phyloP scores from a whole-genome alignment of 371 early-diverging fungal genomes.

The Syncephalis fuscata region DNA sequence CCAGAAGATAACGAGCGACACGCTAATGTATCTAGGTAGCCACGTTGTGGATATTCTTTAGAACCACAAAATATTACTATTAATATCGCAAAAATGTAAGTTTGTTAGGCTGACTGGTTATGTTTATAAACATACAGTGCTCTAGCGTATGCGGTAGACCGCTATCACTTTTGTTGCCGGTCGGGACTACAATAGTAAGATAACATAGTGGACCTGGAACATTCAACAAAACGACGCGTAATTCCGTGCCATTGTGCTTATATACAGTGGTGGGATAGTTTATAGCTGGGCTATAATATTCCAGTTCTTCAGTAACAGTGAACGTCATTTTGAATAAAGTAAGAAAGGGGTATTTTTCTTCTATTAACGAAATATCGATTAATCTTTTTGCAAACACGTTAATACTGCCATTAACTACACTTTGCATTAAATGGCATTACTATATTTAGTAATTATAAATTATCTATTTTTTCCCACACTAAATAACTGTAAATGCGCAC shows the following conservation, averaged over 20 bases:
- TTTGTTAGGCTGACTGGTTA: constrained; percentile 1
- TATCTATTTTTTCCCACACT: no score
- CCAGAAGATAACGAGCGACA: constrained; percentile 47
- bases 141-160: constrained; percentile 71
- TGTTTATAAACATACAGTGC: constrained; percentile 16
- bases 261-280: not conserved
- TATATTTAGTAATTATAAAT: no score
- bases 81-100: not conserved
- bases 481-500: no score
- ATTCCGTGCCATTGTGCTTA: not conserved
- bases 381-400: no score
- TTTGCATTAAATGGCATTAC: no score
- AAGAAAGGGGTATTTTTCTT: no score
- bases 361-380: no score
- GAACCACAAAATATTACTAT: constrained; percentile 59
- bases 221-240: constrained; percentile 27
- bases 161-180: constrained; percentile 28
- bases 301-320: no score
- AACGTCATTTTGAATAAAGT: no score
- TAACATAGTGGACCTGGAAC: constrained; percentile 32
- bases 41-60: constrained; percentile 32
- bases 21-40: constrained; percentile 56
- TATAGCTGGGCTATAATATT: no score
- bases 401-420: no score
- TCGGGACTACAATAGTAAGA: constrained; percentile 47